phyloP scores from a whole-genome alignment of 768 basidiomycete genomes.

The Suillus subalutaceus region DNA sequence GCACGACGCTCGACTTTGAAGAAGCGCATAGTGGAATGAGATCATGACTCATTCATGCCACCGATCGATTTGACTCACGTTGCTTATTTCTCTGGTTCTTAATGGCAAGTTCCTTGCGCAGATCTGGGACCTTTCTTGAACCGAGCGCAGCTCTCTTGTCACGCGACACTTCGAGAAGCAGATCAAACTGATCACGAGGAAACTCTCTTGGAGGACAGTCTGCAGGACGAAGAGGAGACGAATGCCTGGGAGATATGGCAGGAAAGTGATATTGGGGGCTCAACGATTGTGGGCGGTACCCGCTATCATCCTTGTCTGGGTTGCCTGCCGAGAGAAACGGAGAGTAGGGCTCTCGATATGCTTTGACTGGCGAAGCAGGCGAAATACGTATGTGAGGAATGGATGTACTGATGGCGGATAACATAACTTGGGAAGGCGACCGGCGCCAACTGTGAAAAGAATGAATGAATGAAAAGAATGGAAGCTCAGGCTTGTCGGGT shows the following conservation, averaged over 20 bases:
- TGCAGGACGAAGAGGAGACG: conserved; percentile 53
- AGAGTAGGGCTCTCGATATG: conserved; percentile 57
- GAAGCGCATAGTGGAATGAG: conserved; percentile 9
- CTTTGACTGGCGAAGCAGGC: conserved; percentile 60
- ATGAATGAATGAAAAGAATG: conserved; percentile 27
- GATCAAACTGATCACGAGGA: conserved; percentile 63
- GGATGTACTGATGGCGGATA: conserved; percentile 22
- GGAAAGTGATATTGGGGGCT: conserved; percentile 53
- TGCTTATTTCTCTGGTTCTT: conserved; percentile 76
- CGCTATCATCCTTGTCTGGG: conserved; percentile 45
- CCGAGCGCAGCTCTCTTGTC: conserved; percentile 52
- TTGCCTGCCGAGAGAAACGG: conserved; percentile 48
- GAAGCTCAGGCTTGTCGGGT: conserved; percentile 32
- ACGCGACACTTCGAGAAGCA: conserved; percentile 60
- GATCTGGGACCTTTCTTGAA: conserved; percentile 53
- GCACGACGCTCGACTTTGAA: conserved; percentile 72
- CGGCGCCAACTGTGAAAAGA: conserved; percentile 48
- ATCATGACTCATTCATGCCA: conserved; percentile 5
- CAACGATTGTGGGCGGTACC: conserved; percentile 59
- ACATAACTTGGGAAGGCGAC: conserved; percentile 37
- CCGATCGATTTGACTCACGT: conserved; percentile 45
- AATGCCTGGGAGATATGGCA: conserved; percentile 42
- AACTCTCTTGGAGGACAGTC: conserved; percentile 54
- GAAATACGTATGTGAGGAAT: conserved; percentile 75
- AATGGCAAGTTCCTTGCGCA: conserved; percentile 75